Evolutionary conservation across 441 rosid species (phyloP).

Genomic region (Adansonia rubrostipa): DNA sequence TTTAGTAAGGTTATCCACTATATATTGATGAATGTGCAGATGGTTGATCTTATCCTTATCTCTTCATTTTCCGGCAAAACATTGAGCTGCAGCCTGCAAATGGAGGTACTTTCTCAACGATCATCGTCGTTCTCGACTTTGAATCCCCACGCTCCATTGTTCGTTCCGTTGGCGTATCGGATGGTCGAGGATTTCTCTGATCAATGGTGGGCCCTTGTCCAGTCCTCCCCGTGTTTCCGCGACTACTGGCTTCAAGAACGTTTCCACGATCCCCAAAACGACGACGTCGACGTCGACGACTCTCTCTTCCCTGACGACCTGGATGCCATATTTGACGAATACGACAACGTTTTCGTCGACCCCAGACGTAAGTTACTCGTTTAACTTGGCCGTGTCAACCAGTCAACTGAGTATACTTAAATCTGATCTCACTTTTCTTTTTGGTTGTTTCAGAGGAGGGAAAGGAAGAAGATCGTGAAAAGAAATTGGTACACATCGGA

Average conservation of each 20-base stretch:
- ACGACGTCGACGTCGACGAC: slow-evolving; percentile 42
- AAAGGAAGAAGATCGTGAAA: slow-evolving; percentile 21
- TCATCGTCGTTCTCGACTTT: slow-evolving; percentile 34
- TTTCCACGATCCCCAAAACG: slow-evolving; percentile 44
- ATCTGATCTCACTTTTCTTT: neutral
- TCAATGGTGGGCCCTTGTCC: slow-evolving; percentile 71
- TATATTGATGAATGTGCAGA: neutral
- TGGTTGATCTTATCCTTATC: neutral
- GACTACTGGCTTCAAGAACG: slow-evolving; percentile 72
- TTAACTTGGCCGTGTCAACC: neutral
- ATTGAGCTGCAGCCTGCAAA: slow-evolving; percentile 3
- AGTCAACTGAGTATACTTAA: neutral
- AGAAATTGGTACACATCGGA: slow-evolving; percentile 43
- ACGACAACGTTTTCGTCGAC: neutral
- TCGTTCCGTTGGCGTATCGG: slow-evolving; percentile 58
- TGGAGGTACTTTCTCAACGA: slow-evolving; percentile 46
- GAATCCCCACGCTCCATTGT: slow-evolving; percentile 67
- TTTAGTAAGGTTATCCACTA: neutral
- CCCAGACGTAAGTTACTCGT: slow-evolving; percentile 18
- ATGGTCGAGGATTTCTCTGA: slow-evolving; percentile 74
- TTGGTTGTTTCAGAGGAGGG: slow-evolving; percentile 24
- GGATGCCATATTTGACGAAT: slow-evolving; percentile 9
- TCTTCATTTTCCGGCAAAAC: neutral
- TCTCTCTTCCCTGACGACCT: slow-evolving; percentile 31
- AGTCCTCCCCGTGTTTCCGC: slow-evolving; percentile 60